phyloP scores from a whole-genome alignment of 2,329 filamentous ascomycete species.

The Stagonosporopsis vannaccii region DNA sequence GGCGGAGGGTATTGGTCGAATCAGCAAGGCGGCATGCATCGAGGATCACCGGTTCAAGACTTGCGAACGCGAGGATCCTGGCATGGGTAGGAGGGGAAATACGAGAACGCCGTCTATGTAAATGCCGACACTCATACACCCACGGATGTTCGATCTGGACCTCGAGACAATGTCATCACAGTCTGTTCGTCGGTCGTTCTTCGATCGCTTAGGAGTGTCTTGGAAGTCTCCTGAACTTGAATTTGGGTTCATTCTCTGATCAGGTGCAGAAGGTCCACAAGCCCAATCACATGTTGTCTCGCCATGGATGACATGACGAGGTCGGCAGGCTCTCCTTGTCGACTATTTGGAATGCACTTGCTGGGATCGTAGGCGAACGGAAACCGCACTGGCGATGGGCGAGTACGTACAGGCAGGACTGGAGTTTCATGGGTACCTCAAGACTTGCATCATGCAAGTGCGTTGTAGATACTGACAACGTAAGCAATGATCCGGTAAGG shows the following conservation, averaged over 20 bases:
- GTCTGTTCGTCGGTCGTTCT: not conserved
- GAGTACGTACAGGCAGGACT: not conserved
- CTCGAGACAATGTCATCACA: constrained; percentile 6
- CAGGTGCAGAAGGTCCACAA: not conserved
- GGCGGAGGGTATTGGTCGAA: not conserved
- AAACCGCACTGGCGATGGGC: not conserved
- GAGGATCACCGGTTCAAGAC: not conserved
- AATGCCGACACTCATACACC: not conserved
- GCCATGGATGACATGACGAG: not conserved
- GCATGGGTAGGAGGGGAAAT: not conserved
- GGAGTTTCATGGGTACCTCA: not conserved
- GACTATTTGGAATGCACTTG: not conserved
- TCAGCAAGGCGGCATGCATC: constrained; percentile 4
- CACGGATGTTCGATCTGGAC: constrained; percentile 6
- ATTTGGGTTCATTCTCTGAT: not conserved
- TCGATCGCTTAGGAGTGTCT: not conserved
- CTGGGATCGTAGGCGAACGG: not conserved
- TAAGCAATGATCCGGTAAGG: not conserved
- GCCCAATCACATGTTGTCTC: not conserved
- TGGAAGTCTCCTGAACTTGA: not conserved
- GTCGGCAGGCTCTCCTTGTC: not conserved
- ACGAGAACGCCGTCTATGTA: not conserved
- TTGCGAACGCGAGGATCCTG: constrained; percentile 2
- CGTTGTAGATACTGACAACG: not conserved
- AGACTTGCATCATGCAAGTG: not conserved